Conservation (phyloP, 352 stramenopile species). For the Phytophthora lateralis region DNA sequence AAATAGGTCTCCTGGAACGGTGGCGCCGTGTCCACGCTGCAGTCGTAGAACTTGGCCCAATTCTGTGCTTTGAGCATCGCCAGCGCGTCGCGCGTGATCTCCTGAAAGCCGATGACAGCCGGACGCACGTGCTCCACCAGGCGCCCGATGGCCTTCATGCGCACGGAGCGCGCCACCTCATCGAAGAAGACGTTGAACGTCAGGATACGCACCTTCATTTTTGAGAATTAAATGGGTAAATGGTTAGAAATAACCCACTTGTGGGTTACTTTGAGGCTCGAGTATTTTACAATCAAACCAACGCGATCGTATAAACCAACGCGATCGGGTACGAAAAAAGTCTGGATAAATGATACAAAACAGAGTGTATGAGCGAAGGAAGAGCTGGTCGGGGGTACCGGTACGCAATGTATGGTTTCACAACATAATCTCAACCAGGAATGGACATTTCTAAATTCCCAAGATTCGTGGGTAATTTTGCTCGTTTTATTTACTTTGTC, state of each 20-base stretch:
- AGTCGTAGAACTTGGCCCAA: slow-evolving; percentile 81
- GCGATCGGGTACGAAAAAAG: too few species aligned
- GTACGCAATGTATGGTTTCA: too few species aligned
- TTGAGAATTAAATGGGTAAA: background rate
- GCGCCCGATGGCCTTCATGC: slow-evolving; percentile 66
- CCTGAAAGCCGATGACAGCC: slow-evolving; percentile 78
- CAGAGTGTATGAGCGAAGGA: too few species aligned
- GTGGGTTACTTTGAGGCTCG: too few species aligned
- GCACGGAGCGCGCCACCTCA: slow-evolving; percentile 52
- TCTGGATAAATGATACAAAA: too few species aligned
- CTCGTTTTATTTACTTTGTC: slow-evolving; percentile 24
- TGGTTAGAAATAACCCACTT: background rate
- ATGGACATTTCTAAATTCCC: too few species aligned
- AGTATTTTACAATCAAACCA: too few species aligned
- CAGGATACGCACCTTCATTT: slow-evolving; percentile 65
- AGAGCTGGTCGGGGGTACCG: too few species aligned
- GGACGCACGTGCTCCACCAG: slow-evolving; percentile 57
- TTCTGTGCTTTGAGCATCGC: slow-evolving; percentile 55
- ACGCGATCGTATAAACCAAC: too few species aligned
- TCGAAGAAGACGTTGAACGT: slow-evolving; percentile 86
- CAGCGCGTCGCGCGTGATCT: slow-evolving; percentile 70
- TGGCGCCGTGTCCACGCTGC: slow-evolving; percentile 67
- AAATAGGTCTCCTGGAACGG: slow-evolving; percentile 81
- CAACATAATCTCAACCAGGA: too few species aligned
- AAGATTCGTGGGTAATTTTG: too few species aligned